Base-by-base conservation (phyloP, 169 alveolate genomes). In the Plasmodium gallinaceum region DNA sequence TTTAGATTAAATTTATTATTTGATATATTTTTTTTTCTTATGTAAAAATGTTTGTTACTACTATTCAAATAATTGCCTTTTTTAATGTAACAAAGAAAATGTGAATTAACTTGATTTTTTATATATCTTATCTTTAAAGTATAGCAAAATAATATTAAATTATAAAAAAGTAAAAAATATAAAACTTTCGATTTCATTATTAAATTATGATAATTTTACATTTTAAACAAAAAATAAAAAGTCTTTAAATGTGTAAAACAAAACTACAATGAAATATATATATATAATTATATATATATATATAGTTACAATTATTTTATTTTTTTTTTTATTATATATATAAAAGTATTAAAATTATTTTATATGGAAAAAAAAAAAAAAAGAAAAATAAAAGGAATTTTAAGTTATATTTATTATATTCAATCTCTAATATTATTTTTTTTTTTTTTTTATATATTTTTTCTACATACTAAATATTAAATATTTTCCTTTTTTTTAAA, bases 131-230 rank as follows among this genome's bases (percentile, higher is more conserved):
- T 51, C 73, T 74, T 62, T 51, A 46, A 39, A 24, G 51, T 45
- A 45, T 61, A 46, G 10, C 52, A 45, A 16, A 7, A 32, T 39
- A 10, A 22, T 14, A 64, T 14, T 16, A 73, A 73, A 57, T 62
- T 24, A 46, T 14, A 22, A 73, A 73, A 64, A 57, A 73, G 37
- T 16, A 57, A 48, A 37, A 73, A 73, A 73, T 54, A 39, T 14
- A 71, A 42, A 7, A 71, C 14, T 51, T 51, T 71, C 85, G 48
- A 71, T 22, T 18, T 71, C 85, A 71, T 71, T 71, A 70, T 70
- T 42, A 24, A n/a, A 8, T 26, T 65, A 45, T 68, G 52, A 52
- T 0, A 39, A 42, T 37, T 8, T 48, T 24, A 51, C 7, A 16
- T 42, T 32, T 69, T 39, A 48, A 32, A 20, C 24, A 52, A 16